Base-by-base conservation (phyloP, 73 alveolate genomes). In the Uronychia setigera region DNA sequence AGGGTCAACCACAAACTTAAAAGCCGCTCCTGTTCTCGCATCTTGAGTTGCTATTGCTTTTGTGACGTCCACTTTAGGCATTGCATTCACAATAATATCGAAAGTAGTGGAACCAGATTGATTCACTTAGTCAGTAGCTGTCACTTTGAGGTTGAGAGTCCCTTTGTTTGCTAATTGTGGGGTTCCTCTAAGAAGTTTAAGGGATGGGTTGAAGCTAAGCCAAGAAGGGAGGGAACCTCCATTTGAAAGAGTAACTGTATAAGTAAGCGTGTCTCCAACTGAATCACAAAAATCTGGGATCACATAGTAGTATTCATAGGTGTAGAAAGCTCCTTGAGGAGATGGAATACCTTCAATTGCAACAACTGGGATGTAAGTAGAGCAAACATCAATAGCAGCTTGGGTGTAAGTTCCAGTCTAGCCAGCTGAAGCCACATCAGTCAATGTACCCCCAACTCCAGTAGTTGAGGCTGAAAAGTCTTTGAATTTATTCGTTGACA, bases 301-400 rank as follows among this genome's bases (percentile, higher is more conserved):
- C 1, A 58, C 59, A 1, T 74, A 58, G 26, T 32, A 1, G 35
- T 33, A 81, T 11, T 30, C 46, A 81, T 29, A 9, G 35, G 31
- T 81, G 31, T 60, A 76, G 33, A 13, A 81, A 1, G 81, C 81
- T n/a, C 74, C 33, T 59, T 59, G 76, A 81, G 88, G 88, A 60
- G 60, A 35, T 0, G 88, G 74, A 27, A 81, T 1, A 31, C 88
- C 88, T 59, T 60, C 88, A 30, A 27, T 33, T 0, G 88, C 81
- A 1, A 81, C 31, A 1, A 59, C 67, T 59, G 88, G 88, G 30
- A 31, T 13, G 31, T 60, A 81, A 59, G 58, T 60, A 13, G 81
- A 25, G 32, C 88, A 81, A 58, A 81, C 35, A 32, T 80, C 86
- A 33, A 79, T 5, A 28, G 57, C 67, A 11, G n/a, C 67, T 19